These are phyloP conservation scores for Heteromeles arbutifolia DNA, from an alignment of 306 rosid genomes.

Conservation along the genomic window DNA sequence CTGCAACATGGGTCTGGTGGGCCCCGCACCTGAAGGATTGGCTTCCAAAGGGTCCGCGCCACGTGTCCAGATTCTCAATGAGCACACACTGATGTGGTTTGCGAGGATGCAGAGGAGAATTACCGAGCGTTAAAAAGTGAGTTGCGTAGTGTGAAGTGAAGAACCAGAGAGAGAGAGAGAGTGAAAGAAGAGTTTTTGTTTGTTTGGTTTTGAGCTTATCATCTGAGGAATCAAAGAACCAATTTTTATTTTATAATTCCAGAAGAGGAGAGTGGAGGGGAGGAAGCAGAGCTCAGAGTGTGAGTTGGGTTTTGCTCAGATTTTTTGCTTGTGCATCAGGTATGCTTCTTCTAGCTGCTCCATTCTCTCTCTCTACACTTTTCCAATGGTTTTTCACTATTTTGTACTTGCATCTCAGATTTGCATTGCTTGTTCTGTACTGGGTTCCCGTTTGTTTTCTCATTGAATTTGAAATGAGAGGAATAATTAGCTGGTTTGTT, in stretches of 20 bases:
- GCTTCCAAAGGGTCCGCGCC: neutral
- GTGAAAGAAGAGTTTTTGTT: conserved; percentile 5
- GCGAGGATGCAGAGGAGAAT: neutral
- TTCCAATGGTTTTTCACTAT: neutral
- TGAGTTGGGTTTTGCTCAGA: conserved; percentile 39
- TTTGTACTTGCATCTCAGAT: conserved; percentile 48
- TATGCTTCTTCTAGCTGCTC: conserved; percentile 33
- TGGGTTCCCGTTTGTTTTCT: conserved; percentile 13
- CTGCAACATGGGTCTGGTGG: neutral
- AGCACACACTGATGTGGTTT: neutral
- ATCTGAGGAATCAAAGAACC: conserved; percentile 49
- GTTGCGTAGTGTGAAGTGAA: conserved; percentile 14
- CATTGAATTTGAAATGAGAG: conserved; percentile 14
- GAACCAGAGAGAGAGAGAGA: neutral
- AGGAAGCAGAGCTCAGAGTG: conserved; percentile 10
- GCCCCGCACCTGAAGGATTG: neutral
- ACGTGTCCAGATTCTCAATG: conserved; percentile 15
- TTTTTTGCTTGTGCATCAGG: conserved; percentile 41
- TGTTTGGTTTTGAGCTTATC: conserved; percentile 13
- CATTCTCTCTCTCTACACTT: conserved; percentile 9
- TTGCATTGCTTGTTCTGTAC: conserved; percentile 28
- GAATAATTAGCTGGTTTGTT: conserved; percentile 2
- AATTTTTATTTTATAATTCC: neutral
- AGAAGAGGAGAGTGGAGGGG: conserved; percentile 10
- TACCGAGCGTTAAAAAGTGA: conserved; percentile 18